These are phyloP conservation scores for Kodamaea lidongshanica DNA, from an alignment of 805 yeast species.

Conservation along the genomic window DNA sequence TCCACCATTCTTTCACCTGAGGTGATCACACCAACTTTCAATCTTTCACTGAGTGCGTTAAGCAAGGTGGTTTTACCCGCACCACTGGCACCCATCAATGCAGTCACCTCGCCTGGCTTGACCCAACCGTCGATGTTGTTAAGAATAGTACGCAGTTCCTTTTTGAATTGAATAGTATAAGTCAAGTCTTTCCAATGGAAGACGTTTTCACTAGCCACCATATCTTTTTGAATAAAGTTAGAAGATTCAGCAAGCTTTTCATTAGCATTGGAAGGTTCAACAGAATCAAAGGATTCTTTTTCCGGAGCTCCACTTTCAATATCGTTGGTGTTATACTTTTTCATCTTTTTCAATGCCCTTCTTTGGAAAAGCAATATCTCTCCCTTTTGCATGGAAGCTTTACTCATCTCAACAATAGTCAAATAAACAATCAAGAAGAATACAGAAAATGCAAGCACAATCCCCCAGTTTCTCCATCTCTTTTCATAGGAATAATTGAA, in stretches of 20 bases:
- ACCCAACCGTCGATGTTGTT: slow-evolving; percentile 27
- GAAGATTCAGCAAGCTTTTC: slow-evolving; percentile 2
- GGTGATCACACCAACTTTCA: slow-evolving; percentile 50
- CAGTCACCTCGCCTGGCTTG: slow-evolving; percentile 51
- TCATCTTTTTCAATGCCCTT: slow-evolving; percentile 41
- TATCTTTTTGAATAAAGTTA: slow-evolving; percentile 5
- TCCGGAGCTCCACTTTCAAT: slow-evolving; percentile 13
- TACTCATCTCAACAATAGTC: slow-evolving; percentile 42
- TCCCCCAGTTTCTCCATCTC: slow-evolving; percentile 62
- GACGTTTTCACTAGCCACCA: slow-evolving; percentile 11
- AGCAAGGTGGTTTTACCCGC: slow-evolving; percentile 56
- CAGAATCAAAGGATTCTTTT: slow-evolving; percentile 3
- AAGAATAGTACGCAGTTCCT: slow-evolving; percentile 22
- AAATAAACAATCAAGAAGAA: slow-evolving; percentile 52
- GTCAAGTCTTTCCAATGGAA: slow-evolving; percentile 19
- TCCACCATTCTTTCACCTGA: slow-evolving; percentile 52
- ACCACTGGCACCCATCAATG: slow-evolving; percentile 61
- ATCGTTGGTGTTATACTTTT: slow-evolving; percentile 13
- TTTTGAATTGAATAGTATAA: slow-evolving; percentile 17
- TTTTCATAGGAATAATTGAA: slow-evolving; percentile 31
- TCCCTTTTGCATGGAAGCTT: slow-evolving; percentile 25
- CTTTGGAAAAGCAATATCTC: slow-evolving; percentile 47
- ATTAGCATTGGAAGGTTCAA: background rate
- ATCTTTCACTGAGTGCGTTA: slow-evolving; percentile 48
- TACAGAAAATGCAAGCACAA: slow-evolving; percentile 47